Evolutionary conservation across 176 grass and related monocot genomes (phyloP).

Genomic region (Aechmea fasciata): DNA sequence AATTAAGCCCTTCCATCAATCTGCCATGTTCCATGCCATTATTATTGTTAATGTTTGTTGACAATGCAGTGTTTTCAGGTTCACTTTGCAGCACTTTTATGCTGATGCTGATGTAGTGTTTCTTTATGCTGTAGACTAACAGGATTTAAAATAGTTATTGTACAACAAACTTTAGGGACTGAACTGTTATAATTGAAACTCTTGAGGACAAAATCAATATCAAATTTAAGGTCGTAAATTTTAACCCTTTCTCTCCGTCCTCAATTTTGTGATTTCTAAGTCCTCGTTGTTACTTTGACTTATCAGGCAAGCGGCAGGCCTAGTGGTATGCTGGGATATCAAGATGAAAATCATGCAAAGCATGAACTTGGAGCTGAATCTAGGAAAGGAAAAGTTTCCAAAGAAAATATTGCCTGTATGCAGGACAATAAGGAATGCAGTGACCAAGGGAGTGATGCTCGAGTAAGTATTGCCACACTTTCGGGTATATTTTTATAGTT

Average conservation of each 20-base stretch:
- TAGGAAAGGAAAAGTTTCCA: slow-evolving; percentile 20
- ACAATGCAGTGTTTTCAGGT: too few relatives aligned
- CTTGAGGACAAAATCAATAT: too few relatives aligned
- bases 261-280: background rate
- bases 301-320: slow-evolving; percentile 49
- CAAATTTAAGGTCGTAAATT: background rate
- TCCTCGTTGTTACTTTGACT: slow-evolving; percentile 7
- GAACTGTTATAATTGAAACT: too few relatives aligned
- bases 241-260: too few relatives aligned
- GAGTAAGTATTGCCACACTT: slow-evolving; percentile 54
- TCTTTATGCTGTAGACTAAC: too few relatives aligned
- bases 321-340: slow-evolving; percentile 31
- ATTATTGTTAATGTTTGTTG: too few relatives aligned
- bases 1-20: too few relatives aligned
- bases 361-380: slow-evolving; percentile 8
- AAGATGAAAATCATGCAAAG: slow-evolving; percentile 36
- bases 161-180: too few relatives aligned
- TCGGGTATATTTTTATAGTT: background rate
- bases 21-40: too few relatives aligned
- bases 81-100: too few relatives aligned
- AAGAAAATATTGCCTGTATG: slow-evolving; percentile 11
- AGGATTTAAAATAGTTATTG: too few relatives aligned
- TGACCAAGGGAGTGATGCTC: slow-evolving; percentile 92
- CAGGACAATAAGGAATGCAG: slow-evolving; percentile 53
- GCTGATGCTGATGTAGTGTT: too few relatives aligned